Base-by-base conservation (phyloP, 768 basidiomycete species). In the Rossbeevera mucosa region DNA sequence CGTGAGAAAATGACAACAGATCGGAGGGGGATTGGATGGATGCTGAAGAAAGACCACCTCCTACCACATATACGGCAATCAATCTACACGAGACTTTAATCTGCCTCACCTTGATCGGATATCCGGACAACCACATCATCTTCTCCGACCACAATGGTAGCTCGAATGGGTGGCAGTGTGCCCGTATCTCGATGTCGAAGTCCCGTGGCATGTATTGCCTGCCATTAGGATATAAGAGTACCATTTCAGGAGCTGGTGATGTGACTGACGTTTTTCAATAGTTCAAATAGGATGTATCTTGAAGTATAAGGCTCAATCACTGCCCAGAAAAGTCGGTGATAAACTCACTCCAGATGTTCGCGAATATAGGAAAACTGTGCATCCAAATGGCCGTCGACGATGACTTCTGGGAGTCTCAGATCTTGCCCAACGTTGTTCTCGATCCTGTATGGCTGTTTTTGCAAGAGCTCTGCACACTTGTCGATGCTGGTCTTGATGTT, bases 1-100 rank as follows among this genome's bases (percentile, higher is more conserved):
- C 65, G 67, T 94, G 91, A 4, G 91, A 93, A 72, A 94, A 94
- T 4, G 91, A 94, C 69, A 91, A 92, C 5, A 94, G 74, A 64
- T 93, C 91, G 18, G 85, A 80, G 0, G 91, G 83, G 1, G 76
- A 76, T 53, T 74, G 75, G 46, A 89, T 77, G 50, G 78, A 70
- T 7, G 77, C 63, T 18, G 72, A 76, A 41, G 71, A 64, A 7
- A 94, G 76, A 1, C 91, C 91, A 3, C 90, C 88, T 31, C 90
- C 92, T 87, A 64, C 4, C 47, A 58, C 42, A 24, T 13, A 46
- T 36, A 57, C 59, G 50, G 46, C 48, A 54, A 9, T 47, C 26
- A 26, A 42, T 22, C 21, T 20, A 41, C 22, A 30, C 8, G 36
- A n/a, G 22, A 20, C 11, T 45, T 31, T 13, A 29, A n/a, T 31